Evolutionary conservation across 495 filamentous ascomycete species (phyloP).

Genomic region (Daldinia caldariorum): DNA sequence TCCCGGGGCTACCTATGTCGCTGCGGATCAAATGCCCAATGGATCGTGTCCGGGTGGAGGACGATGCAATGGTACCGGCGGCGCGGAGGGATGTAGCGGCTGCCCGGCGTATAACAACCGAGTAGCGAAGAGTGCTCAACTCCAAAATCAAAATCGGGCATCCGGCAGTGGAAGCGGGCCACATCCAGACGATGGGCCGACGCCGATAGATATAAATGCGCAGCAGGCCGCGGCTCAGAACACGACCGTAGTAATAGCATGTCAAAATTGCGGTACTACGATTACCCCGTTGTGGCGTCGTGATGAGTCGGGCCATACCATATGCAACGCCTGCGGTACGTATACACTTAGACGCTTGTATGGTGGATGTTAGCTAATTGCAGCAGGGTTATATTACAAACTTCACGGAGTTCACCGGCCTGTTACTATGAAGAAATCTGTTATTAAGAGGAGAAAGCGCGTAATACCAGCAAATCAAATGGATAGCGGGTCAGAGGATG

Average conservation of each 20-base stretch:
- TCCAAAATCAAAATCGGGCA: slow-evolving; percentile 55
- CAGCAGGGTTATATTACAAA: slow-evolving; percentile 91
- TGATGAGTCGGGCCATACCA: slow-evolving; percentile 94
- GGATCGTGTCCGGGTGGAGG: slow-evolving; percentile 97
- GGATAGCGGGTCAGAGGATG: slow-evolving; percentile 51
- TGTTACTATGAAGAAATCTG: slow-evolving; percentile 94
- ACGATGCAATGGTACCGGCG: slow-evolving; percentile 95
- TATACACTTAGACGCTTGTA: slow-evolving; percentile 31
- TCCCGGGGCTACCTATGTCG: slow-evolving; percentile 77
- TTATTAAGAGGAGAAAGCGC: slow-evolving; percentile 95
- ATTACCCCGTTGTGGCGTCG: slow-evolving; percentile 96
- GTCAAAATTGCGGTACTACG: slow-evolving; percentile 97
- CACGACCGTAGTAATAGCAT: slow-evolving; percentile 85
- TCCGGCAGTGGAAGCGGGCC: slow-evolving; percentile 43
- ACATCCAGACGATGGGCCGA: slow-evolving; percentile 49
- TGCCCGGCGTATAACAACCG: slow-evolving; percentile 98
- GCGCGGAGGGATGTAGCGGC: slow-evolving; percentile 93
- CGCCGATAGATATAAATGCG: slow-evolving; percentile 59
- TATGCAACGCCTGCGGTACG: slow-evolving; percentile 98
- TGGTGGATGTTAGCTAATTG: slow-evolving; percentile 30
- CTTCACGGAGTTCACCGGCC: slow-evolving; percentile 93
- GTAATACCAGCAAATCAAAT: slow-evolving; percentile 85
- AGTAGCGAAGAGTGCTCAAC: slow-evolving; percentile 84
- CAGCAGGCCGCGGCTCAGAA: slow-evolving; percentile 59
- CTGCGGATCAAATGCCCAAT: slow-evolving; percentile 72